These are phyloP conservation scores for Dendrostoma leiphaemia DNA, from an alignment of 2,329 filamentous ascomycete species.

Conservation along the genomic window DNA sequence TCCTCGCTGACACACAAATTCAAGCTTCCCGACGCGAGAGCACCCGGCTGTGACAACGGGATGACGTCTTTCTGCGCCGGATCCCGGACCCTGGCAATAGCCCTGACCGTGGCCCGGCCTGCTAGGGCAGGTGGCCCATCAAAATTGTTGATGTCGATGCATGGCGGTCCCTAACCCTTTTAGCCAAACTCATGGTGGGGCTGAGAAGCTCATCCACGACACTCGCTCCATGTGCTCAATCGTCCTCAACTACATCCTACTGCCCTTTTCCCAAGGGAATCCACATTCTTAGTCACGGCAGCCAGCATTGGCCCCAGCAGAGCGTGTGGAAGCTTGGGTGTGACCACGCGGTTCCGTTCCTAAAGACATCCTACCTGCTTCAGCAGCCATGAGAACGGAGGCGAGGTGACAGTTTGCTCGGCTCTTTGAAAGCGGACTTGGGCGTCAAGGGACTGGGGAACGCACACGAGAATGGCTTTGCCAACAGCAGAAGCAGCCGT, in stretches of 20 bases:
- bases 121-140: no score
- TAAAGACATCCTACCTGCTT: no score
- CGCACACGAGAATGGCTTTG: not conserved
- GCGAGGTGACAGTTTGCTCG: not conserved
- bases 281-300: no score
- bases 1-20: no score
- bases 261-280: no score
- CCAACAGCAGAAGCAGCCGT: slow-evolving; percentile 10
- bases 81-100: not conserved
- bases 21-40: no score
- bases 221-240: no score
- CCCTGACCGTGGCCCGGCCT: not conserved
- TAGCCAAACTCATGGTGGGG: not conserved
- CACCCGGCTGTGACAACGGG: not conserved
- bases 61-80: slow-evolving; percentile 14
- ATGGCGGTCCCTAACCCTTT: not conserved
- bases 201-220: not conserved
- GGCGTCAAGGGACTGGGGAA: not conserved
- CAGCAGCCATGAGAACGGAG: slow-evolving; percentile 1
- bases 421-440: not conserved
- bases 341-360: no score
- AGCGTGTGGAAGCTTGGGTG: no score
- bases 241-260: no score
- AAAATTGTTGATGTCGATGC: no score
- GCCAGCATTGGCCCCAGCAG: no score